Conservation (phyloP, 2,329 filamentous ascomycete species). For the Pseudocercospora musae region DNA sequence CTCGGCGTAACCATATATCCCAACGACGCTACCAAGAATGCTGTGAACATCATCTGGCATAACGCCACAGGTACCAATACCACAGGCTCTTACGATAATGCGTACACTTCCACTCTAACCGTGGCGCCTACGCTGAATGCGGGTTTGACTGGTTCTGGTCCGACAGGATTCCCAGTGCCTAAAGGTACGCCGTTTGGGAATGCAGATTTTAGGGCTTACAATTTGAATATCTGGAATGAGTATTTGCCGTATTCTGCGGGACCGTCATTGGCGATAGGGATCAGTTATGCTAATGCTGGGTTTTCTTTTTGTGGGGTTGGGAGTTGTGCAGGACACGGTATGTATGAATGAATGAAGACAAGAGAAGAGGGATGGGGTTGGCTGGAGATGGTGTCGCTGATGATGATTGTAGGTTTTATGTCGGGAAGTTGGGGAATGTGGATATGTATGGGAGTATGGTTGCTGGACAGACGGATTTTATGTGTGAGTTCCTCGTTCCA, state of each 20-base stretch:
- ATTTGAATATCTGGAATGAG: slow-evolving; percentile 63
- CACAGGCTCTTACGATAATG: slow-evolving; percentile 55
- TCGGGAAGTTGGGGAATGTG: slow-evolving; percentile 64
- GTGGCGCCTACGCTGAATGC: slow-evolving; percentile 63
- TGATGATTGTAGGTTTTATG: slow-evolving; percentile 48
- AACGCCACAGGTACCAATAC: slow-evolving; percentile 50
- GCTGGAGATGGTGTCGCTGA: not conserved
- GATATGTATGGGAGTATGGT: slow-evolving; percentile 62
- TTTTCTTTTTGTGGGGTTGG: slow-evolving; percentile 67
- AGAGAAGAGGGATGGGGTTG: not conserved
- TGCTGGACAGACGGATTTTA: slow-evolving; percentile 65
- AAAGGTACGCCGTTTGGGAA: slow-evolving; percentile 62
- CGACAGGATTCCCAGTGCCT: slow-evolving; percentile 61
- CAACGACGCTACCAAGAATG: slow-evolving; percentile 47
- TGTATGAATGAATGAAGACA: too few relatives aligned
- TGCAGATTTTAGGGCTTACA: slow-evolving; percentile 62
- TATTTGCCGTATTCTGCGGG: slow-evolving; percentile 53
- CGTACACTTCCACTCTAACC: slow-evolving; percentile 59
- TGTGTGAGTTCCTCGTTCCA: slow-evolving; percentile 39
- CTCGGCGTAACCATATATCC: slow-evolving; percentile 56
- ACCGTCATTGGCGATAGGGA: slow-evolving; percentile 58
- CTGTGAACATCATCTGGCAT: slow-evolving; percentile 58
- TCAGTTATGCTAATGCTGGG: slow-evolving; percentile 62
- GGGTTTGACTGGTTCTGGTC: slow-evolving; percentile 59
- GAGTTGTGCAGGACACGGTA: slow-evolving; percentile 65